Percentiles rank a stretch among this genome's conserved stretches.
Conservation (phyloP, 116 monocot genomes). For the Zostera marina region DNA sequence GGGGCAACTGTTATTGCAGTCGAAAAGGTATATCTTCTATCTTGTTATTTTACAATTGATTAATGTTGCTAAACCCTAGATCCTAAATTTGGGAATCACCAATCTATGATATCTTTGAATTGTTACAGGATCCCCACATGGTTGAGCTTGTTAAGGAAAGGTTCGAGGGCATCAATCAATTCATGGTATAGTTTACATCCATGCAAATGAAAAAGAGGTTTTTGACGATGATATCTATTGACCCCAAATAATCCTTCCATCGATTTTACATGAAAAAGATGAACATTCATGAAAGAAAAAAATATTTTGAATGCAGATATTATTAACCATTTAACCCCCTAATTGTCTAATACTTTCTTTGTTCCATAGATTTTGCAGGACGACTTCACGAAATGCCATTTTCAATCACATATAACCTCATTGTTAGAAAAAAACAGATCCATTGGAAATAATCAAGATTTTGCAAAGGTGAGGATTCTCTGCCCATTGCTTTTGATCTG, state of each 20-base stretch:
- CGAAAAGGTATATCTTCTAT: constrained; percentile 46
- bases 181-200: background rate
- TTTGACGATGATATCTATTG: too few species aligned
- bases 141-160: background rate
- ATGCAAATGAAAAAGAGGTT: background rate
- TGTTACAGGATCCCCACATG: constrained; percentile 2
- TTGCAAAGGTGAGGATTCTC: constrained; percentile 49
- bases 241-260: too few species aligned
- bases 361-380: constrained; percentile 49
- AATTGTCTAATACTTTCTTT: background rate
- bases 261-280: too few species aligned
- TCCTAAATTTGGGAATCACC: too few species aligned
- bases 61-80: too few species aligned
- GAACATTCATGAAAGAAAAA: too few species aligned
- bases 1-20: constrained; percentile 75
- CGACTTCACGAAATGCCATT: constrained; percentile 70
- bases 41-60: background rate
- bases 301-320: too few species aligned
- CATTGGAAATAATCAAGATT: constrained; percentile 6
- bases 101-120: too few species aligned
- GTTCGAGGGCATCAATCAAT: background rate
- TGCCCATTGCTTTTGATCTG: background rate
- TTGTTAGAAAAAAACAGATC: constrained; percentile 34
- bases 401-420: constrained; percentile 37
- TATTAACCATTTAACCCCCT: too few species aligned